Evolutionary conservation across 208 protist species (phyloP).

Genomic region (Trypanosoma conorhini): DNA sequence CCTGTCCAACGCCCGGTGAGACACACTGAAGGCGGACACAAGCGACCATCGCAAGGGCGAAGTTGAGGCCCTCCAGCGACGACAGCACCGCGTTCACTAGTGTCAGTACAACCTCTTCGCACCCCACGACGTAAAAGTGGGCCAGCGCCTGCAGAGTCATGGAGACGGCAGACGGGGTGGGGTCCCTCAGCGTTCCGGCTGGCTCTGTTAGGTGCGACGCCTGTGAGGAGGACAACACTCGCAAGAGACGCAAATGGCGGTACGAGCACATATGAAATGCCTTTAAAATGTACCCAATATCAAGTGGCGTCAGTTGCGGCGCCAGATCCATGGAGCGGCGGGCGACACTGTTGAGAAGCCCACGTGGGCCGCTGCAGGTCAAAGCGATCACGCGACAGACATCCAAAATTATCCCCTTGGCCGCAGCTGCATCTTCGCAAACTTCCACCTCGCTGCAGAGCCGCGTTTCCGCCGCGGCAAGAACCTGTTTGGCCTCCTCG

Average conservation of each 20-base stretch:
- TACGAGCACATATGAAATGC: slow-evolving; percentile 51
- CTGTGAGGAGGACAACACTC: slow-evolving; percentile 40
- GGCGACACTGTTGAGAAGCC: slow-evolving; percentile 53
- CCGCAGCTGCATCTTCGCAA: slow-evolving; percentile 22
- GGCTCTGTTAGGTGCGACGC: neutral
- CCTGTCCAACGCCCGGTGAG: neutral
- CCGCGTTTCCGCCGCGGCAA: slow-evolving; percentile 34
- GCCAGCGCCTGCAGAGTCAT: slow-evolving; percentile 22
- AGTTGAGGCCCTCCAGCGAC: slow-evolving; percentile 16
- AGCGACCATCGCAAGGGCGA: slow-evolving; percentile 23
- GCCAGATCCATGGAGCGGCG: slow-evolving; percentile 32
- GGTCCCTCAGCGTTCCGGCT: slow-evolving; percentile 12
- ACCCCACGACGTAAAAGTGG: slow-evolving; percentile 25
- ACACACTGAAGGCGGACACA: slow-evolving; percentile 24
- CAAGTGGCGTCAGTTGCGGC: slow-evolving; percentile 36
- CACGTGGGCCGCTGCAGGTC: slow-evolving; percentile 45
- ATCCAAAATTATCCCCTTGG: slow-evolving; percentile 22
- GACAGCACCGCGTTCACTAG: slow-evolving; percentile 12
- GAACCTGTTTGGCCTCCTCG: slow-evolving; percentile 29
- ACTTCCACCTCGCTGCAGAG: slow-evolving; percentile 37
- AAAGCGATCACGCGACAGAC: slow-evolving; percentile 19
- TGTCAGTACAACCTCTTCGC: slow-evolving; percentile 24
- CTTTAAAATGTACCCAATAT: slow-evolving; percentile 40
- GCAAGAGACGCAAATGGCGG: slow-evolving; percentile 53
- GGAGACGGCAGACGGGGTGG: slow-evolving; percentile 11